Evolutionary conservation across 2,329 filamentous ascomycete genomes (phyloP).

Genomic region (Arthrobotrys iridis): DNA sequence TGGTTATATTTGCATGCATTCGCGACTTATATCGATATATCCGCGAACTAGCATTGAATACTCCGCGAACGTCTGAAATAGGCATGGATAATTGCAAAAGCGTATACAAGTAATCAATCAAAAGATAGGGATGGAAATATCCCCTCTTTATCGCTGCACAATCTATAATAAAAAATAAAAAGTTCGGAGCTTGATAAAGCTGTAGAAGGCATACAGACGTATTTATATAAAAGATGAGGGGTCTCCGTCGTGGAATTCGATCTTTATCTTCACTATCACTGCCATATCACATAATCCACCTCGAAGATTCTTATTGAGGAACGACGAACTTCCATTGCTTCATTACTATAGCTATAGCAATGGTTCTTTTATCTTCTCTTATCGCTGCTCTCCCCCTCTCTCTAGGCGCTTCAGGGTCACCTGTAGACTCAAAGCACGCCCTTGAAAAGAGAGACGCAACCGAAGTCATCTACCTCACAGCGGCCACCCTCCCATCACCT

Average conservation of each 20-base stretch:
- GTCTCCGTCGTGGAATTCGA: no score
- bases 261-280: no score
- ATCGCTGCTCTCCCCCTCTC: constrained; percentile 22
- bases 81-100: background rate
- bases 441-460: constrained; percentile 35
- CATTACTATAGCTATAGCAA: background rate
- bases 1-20: background rate
- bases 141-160: no score
- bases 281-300: no score
- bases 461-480: constrained; percentile 47
- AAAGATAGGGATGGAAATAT: background rate
- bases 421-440: background rate
- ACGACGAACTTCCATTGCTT: background rate
- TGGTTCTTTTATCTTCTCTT: constrained; percentile 18
- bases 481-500: background rate
- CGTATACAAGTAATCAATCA: background rate
- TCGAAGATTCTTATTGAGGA: no score
- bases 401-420: background rate
- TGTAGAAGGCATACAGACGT: no score
- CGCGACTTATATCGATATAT: background rate
- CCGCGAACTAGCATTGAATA: no score
- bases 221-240: no score
- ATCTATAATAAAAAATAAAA: no score
- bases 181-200: no score
- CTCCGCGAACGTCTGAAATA: no score